phyloP scores from a whole-genome alignment of 2,329 filamentous ascomycete species.

The Neonectria coccinea region DNA sequence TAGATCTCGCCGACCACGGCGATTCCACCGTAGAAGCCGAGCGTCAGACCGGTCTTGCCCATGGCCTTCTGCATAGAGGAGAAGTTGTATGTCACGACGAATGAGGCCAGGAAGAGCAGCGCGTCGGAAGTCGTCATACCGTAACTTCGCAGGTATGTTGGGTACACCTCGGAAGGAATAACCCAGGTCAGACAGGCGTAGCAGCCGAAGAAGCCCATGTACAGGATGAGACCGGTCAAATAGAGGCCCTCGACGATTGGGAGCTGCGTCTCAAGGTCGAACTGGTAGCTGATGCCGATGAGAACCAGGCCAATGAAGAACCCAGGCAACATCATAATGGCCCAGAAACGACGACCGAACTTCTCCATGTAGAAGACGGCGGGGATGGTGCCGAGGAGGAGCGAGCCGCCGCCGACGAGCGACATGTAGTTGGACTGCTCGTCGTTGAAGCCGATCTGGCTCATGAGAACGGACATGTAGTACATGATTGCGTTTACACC shows the following conservation, averaged over 20 bases:
- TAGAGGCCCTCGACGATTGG: slow-evolving; percentile 69
- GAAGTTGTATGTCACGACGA: slow-evolving; percentile 83
- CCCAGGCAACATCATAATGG: slow-evolving; percentile 76
- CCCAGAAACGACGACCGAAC: slow-evolving; percentile 80
- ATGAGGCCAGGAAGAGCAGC: slow-evolving; percentile 76
- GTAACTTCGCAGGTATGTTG: slow-evolving; percentile 77
- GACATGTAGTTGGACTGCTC: slow-evolving; percentile 79
- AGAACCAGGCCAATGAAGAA: slow-evolving; percentile 78
- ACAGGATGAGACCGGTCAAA: slow-evolving; percentile 74
- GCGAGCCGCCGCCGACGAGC: slow-evolving; percentile 74
- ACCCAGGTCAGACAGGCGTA: slow-evolving; percentile 76
- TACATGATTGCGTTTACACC: slow-evolving; percentile 74
- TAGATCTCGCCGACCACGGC: slow-evolving; percentile 78
- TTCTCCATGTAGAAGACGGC: slow-evolving; percentile 78
- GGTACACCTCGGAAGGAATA: slow-evolving; percentile 76
- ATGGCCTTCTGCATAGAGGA: slow-evolving; percentile 76
- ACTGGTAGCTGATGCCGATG: slow-evolving; percentile 73
- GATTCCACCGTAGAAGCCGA: slow-evolving; percentile 81
- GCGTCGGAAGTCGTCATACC: slow-evolving; percentile 79
- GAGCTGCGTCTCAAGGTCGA: slow-evolving; percentile 60
- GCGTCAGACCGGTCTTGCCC: slow-evolving; percentile 71
- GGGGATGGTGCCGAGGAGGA: slow-evolving; percentile 75
- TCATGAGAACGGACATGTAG: slow-evolving; percentile 77
- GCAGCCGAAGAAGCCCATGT: slow-evolving; percentile 76
- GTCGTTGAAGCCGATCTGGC: slow-evolving; percentile 73